Evolutionary conservation across 805 yeast genomes (phyloP), one percentile per base, ranked within the genome.

Genomic region (Grigorovia jiainica): DNA sequence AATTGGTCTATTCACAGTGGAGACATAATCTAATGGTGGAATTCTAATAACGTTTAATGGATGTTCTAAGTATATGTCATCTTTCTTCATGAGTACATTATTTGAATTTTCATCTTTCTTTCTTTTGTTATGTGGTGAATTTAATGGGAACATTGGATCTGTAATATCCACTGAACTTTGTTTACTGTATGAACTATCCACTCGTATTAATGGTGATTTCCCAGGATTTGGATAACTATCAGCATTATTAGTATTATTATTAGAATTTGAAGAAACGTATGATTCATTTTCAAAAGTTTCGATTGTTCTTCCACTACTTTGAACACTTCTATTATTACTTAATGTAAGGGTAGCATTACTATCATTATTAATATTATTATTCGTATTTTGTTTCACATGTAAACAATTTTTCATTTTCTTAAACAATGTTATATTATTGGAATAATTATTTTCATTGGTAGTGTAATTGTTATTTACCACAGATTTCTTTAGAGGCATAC

Each of bases 1-100:
- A 15, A 84, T 73, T 0, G 94, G 87, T 54, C 82, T 84, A 54
- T 82, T 81, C 5, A 64, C 63, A 1, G 71, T 65, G 0, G 69
- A 60, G 1, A 59, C 45, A 1, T 68, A 66, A 5, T 49, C 47
- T 7, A 54, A 50, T 5, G 73, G 73, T 2, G 73, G 73, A 0
- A 66, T 64, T 46, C 74, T 61, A 1, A 70, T 53, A 11, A 67
- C 48, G 19, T 56, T 57, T 9, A 67, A 39, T n/a, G 58, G 56
- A 24, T 53, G 55, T 23, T 63, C 64, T 5, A 56, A 54, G 36
- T 51, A 52, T 15, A 57, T 17, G 15, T 40, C 38, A 25, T 33
- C 23, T 5, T 19, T 20, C 36, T 20, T 18, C 7, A 19, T 16
- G 7, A 11, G 7, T n/a, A 18, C 15, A 15, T 16, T 33, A 6